phyloP scores from a whole-genome alignment of 2,329 filamentous ascomycete genomes.

The Scedosporium minutisporum region DNA sequence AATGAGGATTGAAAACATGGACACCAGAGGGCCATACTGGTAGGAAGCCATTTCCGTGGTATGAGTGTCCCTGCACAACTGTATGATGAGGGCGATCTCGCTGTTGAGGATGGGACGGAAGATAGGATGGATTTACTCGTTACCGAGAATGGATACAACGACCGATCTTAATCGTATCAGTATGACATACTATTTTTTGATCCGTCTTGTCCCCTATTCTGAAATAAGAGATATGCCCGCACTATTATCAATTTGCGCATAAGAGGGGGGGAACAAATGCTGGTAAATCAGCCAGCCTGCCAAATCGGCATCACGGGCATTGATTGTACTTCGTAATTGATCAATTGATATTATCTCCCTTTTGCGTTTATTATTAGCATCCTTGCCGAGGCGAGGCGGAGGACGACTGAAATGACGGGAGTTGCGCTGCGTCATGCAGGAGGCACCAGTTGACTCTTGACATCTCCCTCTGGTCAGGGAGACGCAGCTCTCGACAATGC shows the following conservation, averaged over 20 bases:
- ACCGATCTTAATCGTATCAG: neutral
- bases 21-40: no score
- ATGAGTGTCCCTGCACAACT: neutral
- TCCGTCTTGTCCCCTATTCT: neutral
- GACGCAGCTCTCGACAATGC: neutral
- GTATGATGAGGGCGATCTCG: neutral
- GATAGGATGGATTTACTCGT: neutral
- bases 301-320: neutral
- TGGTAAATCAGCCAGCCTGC: neutral
- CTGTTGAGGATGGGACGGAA: neutral
- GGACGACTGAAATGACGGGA: neutral
- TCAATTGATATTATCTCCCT: neutral
- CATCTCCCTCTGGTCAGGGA: no score
- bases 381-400: neutral
- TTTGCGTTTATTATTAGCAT: neutral
- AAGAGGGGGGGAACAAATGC: neutral
- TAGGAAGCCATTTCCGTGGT: neutral
- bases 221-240: neutral
- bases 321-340: no score
- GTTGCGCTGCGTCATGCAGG: neutral
- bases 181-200: neutral
- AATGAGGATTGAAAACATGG: no score
- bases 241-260: neutral
- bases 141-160: neutral
- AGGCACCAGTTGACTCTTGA: neutral